Base-by-base conservation (phyloP, 1,284 basidiomycete genomes). In the Fomitiporia mediterranea region DNA sequence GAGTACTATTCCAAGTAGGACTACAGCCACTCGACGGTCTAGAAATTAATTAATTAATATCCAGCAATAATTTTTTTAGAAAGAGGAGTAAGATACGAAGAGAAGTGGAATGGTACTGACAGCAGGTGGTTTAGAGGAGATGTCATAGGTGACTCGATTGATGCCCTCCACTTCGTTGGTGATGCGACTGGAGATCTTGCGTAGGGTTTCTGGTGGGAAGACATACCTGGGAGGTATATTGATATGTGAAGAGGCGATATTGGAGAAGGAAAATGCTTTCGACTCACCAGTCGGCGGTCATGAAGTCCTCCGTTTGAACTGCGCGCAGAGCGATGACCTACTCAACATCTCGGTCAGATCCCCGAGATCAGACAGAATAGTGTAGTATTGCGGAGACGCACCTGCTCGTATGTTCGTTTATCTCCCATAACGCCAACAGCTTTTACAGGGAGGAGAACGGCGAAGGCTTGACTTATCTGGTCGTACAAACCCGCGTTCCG, bases 391-490 rank as follows among this genome's bases (percentile, higher is more conserved):
- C 8, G 25, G 4, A 59, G 60, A 54, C 79, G 68, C 49, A 87
- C 91, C 78, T 98, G 96, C 67, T 99, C 95, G 67, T 99, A 99
- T 11, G 97, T 99, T 69, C 97, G 81, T 67, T 86, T 84, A 72
- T 99, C 97, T 39, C 97, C 97, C 84, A 97, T 95, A 19, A 99
- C 97, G 61, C 97, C 96, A 42, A 99, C 97, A 2, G 96, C 96
- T 64, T 88, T 88, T 44, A 99, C 95, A 21, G 96, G 96, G n/a
- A 99, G 76, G 1, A 99, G 79, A 1, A 98, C 96, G 2, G 95
- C 95, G 67, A 99, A 99, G 1, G 97, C 97, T 73, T 99, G 97
- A 55, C 89, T 86, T 68, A 99, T 99, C 63, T 94, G 80, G 68
- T 96, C 86, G 73, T 99, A 99, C 56, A 99, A 73, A 0, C 87